Evolutionary conservation across 257 asterid genomes (phyloP), one percentile per base, ranked within the genome.

Genomic region (Misopates orontium): DNA sequence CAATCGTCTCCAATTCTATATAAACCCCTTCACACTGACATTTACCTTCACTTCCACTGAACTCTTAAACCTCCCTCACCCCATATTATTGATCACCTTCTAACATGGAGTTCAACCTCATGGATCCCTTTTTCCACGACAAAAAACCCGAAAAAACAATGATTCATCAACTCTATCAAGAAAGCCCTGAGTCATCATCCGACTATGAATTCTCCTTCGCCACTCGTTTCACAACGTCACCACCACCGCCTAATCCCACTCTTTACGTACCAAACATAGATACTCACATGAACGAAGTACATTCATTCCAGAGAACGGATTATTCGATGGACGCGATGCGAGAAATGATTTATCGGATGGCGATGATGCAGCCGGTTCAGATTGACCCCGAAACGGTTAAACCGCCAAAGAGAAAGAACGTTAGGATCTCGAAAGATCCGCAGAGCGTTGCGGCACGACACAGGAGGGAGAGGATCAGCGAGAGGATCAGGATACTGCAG

Each of bases 391-490:
- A 74, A 23, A 40, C 79, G 2, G 67, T 80, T 5, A 78, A 78
- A 62, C 83, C 78, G 8, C 86, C 91, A 0, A 78, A 67, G 75
- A 78, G 91, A 45, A 82, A 77, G 80, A 85, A 85, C 51, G 88
- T 78, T 41, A 78, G 71, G 75, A 80, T 80, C 22, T 82, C 88
- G 4, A 80, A 72, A 64, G 86, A 85, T 19, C 91, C 88, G 0
- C 88, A 80, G 51, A 84, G 86, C 59, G 80, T 82, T 51, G 86
- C 91, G 49, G 91, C 87, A 9, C 74, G 87, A 41, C 84, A 78
- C 22, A 53, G 88, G 13, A 63, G 91, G 57, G 88, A 80, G 57
- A 74, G 79, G 75, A 85, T 85, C 24, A 85, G 88, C 25, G 78
- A 85, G 32, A 74, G 75, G 71, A 76, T 85, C 9, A 76, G 84